phyloP scores from a whole-genome alignment of 2,329 filamentous ascomycete species.

The Xenosphaeropsis pyriputrescens region DNA sequence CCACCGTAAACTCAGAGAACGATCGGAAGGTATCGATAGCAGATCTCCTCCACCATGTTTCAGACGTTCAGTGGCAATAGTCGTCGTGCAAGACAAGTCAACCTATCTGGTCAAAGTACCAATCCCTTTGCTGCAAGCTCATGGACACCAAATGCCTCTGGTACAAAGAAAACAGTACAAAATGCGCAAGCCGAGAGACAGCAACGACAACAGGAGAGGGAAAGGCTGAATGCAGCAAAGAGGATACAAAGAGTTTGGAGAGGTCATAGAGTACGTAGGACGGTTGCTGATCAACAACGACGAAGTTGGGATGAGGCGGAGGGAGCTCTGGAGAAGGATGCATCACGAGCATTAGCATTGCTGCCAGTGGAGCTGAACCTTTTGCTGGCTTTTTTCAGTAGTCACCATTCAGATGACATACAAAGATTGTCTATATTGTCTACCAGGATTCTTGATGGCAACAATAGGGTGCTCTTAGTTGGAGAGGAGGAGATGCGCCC shows the following conservation, averaged over 20 bases:
- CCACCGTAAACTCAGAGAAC: no score
- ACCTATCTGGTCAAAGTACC: slow-evolving; percentile 70
- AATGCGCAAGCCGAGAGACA: slow-evolving; percentile 78
- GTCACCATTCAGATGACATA: slow-evolving; percentile 28
- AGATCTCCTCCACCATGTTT: slow-evolving; percentile 48
- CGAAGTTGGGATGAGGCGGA: slow-evolving; percentile 48
- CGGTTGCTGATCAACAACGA: slow-evolving; percentile 41
- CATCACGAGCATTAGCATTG: slow-evolving; percentile 17
- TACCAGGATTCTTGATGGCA: slow-evolving; percentile 11
- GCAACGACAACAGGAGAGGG: slow-evolving; percentile 66
- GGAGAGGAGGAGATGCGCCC: slow-evolving; percentile 7
- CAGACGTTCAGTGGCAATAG: slow-evolving; percentile 82
- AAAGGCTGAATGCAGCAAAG: slow-evolving; percentile 58
- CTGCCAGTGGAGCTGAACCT: slow-evolving; percentile 28
- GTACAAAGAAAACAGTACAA: slow-evolving; percentile 63
- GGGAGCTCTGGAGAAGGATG: slow-evolving; percentile 18
- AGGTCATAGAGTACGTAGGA: slow-evolving; percentile 50
- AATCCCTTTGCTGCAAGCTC: slow-evolving; percentile 64
- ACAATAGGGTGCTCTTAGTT: slow-evolving; percentile 20
- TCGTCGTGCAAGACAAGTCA: slow-evolving; percentile 78
- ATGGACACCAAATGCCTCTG: slow-evolving; percentile 41
- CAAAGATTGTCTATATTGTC: slow-evolving; percentile 28
- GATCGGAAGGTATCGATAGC: no score
- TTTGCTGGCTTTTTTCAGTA: slow-evolving; percentile 33
- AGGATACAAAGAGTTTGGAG: slow-evolving; percentile 73